Evolutionary conservation across 495 filamentous ascomycete species (phyloP).

Genomic region (Tuber borchii): DNA sequence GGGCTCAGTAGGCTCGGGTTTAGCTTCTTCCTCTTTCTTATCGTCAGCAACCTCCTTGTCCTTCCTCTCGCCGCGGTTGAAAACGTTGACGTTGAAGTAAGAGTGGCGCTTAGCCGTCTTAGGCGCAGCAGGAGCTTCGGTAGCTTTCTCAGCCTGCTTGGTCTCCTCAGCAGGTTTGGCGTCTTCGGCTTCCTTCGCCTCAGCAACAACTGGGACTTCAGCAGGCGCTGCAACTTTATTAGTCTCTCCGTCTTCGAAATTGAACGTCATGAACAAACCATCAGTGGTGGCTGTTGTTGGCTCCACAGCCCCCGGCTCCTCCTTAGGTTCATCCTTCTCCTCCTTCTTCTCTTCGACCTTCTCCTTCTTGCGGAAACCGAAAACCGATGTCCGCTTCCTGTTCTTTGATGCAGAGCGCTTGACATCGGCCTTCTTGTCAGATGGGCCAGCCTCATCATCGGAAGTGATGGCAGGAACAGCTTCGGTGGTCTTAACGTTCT

Average conservation of each 20-base stretch:
- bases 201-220: slow-evolving; percentile 5
- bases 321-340: slow-evolving; percentile 39
- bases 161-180: slow-evolving; percentile 33
- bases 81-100: slow-evolving; percentile 50
- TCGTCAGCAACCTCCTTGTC: slow-evolving; percentile 41
- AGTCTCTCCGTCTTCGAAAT: not conserved
- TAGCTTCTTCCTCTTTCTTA: slow-evolving; percentile 28
- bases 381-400: slow-evolving; percentile 79
- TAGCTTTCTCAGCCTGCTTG: slow-evolving; percentile 44
- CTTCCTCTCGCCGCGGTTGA: slow-evolving; percentile 52
- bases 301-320: slow-evolving; percentile 34
- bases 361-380: slow-evolving; percentile 45
- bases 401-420: slow-evolving; percentile 68
- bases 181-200: slow-evolving; percentile 14
- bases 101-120: slow-evolving; percentile 44
- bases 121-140: slow-evolving; percentile 23
- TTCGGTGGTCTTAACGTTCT: slow-evolving; percentile 51
- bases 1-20: slow-evolving; percentile 14
- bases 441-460: slow-evolving; percentile 43
- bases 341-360: slow-evolving; percentile 42
- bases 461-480: slow-evolving; percentile 10
- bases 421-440: slow-evolving; percentile 47
- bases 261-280: slow-evolving; percentile 15
- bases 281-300: slow-evolving; percentile 17
- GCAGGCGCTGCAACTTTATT: slow-evolving; percentile 13